Conservation (phyloP, 495 filamentous ascomycete genomes). For the Rusavskia elegans region DNA sequence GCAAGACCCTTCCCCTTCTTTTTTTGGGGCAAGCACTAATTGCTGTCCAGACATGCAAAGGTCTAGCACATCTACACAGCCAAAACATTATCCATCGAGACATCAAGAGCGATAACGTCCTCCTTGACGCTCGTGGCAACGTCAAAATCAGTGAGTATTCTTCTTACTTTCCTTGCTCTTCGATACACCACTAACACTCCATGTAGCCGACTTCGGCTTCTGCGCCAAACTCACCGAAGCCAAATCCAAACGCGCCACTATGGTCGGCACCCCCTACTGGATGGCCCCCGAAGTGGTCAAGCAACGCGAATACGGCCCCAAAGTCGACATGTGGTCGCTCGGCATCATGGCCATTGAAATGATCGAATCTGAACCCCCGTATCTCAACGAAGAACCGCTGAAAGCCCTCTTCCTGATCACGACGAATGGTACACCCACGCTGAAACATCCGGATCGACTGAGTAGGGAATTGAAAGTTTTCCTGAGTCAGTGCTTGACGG, state of each 20-base stretch:
- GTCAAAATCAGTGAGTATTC: constrained; percentile 84
- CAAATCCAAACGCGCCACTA: constrained; percentile 92
- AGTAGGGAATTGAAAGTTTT: constrained; percentile 95
- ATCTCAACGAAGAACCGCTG: constrained; percentile 92
- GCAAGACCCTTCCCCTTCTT: constrained; percentile 3
- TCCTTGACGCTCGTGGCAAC: constrained; percentile 81
- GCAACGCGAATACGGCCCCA: constrained; percentile 94
- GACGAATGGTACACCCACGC: constrained; percentile 87
- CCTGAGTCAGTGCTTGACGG: constrained; percentile 86
- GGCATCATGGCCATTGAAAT: constrained; percentile 99
- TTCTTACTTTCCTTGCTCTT: no score
- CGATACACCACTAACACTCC: constrained; percentile 15
- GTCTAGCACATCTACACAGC: constrained; percentile 79
- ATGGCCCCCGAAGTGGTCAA: constrained; percentile 99
- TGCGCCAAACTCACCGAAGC: constrained; percentile 96
- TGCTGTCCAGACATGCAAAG: constrained; percentile 67
- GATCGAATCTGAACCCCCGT: constrained; percentile 97
- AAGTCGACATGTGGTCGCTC: constrained; percentile 89
- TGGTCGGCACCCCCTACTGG: constrained; percentile 99
- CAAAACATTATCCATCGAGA: constrained; percentile 98
- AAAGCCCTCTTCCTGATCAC: constrained; percentile 96
- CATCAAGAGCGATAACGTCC: constrained; percentile 97
- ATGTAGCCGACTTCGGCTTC: constrained; percentile 88
- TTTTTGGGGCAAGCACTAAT: constrained; percentile 18
- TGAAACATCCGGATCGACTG: constrained; percentile 95